A percentile compares a stretch with the other conserved stretches of the same genome.
phyloP scores from a whole-genome alignment of 768 basidiomycete genomes.

The Hypholoma fasciculare region DNA sequence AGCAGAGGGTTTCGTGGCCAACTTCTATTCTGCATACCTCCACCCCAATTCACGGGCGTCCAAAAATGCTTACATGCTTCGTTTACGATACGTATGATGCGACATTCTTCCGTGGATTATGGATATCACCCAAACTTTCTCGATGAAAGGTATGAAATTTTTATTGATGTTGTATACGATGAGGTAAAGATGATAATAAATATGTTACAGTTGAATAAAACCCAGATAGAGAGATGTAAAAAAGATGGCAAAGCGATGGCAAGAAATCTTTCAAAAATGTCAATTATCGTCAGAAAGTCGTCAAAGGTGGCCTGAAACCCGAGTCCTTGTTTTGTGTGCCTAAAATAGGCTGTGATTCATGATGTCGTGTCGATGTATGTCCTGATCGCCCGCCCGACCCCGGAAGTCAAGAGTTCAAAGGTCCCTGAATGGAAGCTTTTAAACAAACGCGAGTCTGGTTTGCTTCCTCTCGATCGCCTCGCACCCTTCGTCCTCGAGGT shows the following conservation, averaged over 20 bases:
- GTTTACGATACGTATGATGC: slow-evolving; percentile 54
- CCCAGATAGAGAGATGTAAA: neutral
- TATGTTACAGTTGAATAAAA: neutral
- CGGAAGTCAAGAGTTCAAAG: neutral
- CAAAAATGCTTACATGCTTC: slow-evolving; percentile 78
- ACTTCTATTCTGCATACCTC: slow-evolving; percentile 82
- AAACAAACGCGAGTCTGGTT: slow-evolving; percentile 1
- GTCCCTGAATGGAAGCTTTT: neutral
- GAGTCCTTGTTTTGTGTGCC: too few species aligned
- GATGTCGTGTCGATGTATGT: too few species aligned
- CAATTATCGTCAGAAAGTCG: neutral
- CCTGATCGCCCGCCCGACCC: too few species aligned
- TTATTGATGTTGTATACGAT: neutral
- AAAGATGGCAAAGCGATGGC: neutral
- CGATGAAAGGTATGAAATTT: neutral
- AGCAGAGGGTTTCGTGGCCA: slow-evolving; percentile 79
- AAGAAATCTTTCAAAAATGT: neutral
- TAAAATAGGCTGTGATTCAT: too few species aligned
- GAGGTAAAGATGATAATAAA: neutral
- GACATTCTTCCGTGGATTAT: neutral
- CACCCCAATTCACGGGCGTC: slow-evolving; percentile 67
- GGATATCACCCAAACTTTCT: too few species aligned
- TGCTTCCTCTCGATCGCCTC: slow-evolving; percentile 5
- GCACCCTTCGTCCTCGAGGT: slow-evolving; percentile 1
- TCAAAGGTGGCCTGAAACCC: neutral